Conservation (phyloP, 169 alveolate genomes). For the Plasmodium yoelii region DNA sequence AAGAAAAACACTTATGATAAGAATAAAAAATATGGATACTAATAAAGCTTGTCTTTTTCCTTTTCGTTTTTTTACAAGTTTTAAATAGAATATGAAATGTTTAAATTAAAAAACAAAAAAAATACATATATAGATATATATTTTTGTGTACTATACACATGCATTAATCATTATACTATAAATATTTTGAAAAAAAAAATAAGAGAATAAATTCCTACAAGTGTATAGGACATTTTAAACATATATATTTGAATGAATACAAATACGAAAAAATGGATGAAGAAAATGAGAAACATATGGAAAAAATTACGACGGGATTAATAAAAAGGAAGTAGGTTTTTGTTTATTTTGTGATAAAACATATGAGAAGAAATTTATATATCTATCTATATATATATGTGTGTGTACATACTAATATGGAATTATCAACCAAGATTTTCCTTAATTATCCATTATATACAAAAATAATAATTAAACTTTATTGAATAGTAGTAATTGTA, state of each 20-base stretch:
- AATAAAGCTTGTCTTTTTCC: background rate
- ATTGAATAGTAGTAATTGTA: no score
- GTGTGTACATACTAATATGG: no score
- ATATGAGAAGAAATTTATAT: no score
- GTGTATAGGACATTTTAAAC: background rate
- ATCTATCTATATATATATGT: no score
- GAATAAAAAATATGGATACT: background rate
- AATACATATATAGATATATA: background rate
- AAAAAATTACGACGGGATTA: constrained; percentile 9
- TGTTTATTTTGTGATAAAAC: background rate
- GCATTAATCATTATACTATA: no score
- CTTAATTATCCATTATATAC: background rate
- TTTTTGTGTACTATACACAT: background rate
- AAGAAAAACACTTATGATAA: background rate
- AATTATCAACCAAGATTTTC: background rate
- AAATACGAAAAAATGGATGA: constrained; percentile 46
- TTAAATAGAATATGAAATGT: background rate
- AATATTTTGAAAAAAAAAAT: background rate
- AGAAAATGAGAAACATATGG: constrained; percentile 35
- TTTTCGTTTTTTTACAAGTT: constrained; percentile 8
- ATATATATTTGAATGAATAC: constrained; percentile 42
- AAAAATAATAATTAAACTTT: background rate
- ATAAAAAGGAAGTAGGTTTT: constrained; percentile 49
- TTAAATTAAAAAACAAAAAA: background rate
- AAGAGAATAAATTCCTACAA: background rate